These are phyloP conservation scores for Sicyos baderoa DNA, from an alignment of 306 rosid genomes.

Conservation along the genomic window DNA sequence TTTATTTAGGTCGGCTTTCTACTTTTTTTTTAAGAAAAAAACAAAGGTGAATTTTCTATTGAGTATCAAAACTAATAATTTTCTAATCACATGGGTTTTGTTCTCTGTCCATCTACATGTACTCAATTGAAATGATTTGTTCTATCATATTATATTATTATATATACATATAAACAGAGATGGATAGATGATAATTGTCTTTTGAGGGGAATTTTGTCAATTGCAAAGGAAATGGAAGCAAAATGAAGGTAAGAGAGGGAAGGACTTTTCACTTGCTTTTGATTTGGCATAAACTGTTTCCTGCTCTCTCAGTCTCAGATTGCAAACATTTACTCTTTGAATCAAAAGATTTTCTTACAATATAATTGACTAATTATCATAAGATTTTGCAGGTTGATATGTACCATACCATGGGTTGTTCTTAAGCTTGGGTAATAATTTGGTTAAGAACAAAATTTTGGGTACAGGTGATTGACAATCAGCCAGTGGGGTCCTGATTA, in stretches of 20 bases:
- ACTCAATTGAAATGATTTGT: not conserved
- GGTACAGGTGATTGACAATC: not conserved
- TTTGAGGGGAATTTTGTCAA: not conserved
- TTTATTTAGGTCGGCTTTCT: no score
- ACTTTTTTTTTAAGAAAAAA: no score
- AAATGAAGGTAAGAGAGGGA: not conserved
- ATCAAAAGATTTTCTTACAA: slow-evolving; percentile 2
- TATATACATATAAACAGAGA: not conserved
- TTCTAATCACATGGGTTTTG: not conserved
- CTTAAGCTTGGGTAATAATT: not conserved
- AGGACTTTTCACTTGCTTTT: not conserved
- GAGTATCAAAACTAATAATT: not conserved
- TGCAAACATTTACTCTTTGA: not conserved
- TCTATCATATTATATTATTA: not conserved
- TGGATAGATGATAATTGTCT: not conserved
- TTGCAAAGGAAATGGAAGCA: not conserved
- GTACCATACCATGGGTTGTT: not conserved
- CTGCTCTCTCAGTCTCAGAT: not conserved
- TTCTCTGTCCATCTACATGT: slow-evolving; percentile 13
- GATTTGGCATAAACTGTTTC: not conserved
- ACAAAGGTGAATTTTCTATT: not conserved
- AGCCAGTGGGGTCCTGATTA: slow-evolving; percentile 9
- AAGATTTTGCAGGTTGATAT: not conserved
- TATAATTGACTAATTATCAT: not conserved
- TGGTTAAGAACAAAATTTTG: not conserved